A percentile compares a stretch with the other conserved stretches of the same genome.
These are phyloP conservation scores for Flaveria sonorensis DNA, from an alignment of 129 eudicot genomes.

Conservation along the genomic window DNA sequence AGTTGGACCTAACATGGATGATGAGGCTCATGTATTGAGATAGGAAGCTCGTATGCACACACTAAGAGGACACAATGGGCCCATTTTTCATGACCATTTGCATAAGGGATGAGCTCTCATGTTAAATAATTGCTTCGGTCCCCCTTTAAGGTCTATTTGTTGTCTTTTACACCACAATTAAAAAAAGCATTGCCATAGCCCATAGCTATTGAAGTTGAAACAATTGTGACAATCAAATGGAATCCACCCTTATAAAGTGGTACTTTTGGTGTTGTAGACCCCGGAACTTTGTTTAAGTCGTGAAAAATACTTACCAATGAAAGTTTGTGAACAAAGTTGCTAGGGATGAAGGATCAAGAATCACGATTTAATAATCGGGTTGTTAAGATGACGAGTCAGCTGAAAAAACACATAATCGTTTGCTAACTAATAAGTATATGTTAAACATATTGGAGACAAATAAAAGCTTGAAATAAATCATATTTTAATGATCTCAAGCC, in stretches of 20 bases:
- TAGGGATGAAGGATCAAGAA: background rate
- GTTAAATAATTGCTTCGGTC: constrained; percentile 29
- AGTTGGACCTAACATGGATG: constrained; percentile 37
- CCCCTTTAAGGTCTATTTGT: constrained; percentile 23
- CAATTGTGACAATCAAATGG: constrained; percentile 22
- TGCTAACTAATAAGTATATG: background rate
- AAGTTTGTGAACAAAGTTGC: background rate
- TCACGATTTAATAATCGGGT: background rate
- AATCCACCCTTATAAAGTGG: constrained; percentile 19
- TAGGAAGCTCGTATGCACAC: constrained; percentile 34
- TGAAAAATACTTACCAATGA: background rate
- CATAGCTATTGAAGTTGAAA: background rate
- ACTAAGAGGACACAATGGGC: constrained; percentile 38
- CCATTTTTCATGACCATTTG: constrained; percentile 24
- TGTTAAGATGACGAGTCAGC: background rate
- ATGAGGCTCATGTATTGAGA: constrained; percentile 37
- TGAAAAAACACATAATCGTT: background rate
- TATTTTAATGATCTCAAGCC: no score
- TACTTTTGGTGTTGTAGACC: constrained; percentile 30
- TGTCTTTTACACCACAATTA: constrained; percentile 9
- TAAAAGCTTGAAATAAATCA: no score
- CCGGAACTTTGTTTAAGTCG: constrained; percentile 19
- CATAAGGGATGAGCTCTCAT: background rate
- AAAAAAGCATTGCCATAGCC: background rate
- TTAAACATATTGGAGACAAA: background rate